Conservation (phyloP, 2,329 filamentous ascomycete genomes). For the Tolypocladium inflatum region DNA sequence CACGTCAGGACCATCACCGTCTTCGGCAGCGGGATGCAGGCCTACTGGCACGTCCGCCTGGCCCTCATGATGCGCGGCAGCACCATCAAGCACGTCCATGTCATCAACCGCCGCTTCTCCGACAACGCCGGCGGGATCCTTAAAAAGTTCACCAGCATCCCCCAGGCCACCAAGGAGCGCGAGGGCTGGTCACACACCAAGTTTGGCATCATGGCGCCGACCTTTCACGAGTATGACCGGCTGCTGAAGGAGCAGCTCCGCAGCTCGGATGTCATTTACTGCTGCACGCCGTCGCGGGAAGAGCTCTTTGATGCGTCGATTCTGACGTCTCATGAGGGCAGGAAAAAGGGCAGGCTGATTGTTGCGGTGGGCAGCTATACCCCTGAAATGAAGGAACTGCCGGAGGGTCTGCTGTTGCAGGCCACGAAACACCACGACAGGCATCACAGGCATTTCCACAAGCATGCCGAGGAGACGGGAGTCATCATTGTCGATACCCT, state of each 20-base stretch:
- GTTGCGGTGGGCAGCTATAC: constrained; percentile 63
- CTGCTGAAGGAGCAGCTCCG: constrained; percentile 63
- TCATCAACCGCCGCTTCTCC: constrained; percentile 68
- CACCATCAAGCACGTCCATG: constrained; percentile 70
- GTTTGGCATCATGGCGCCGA: constrained; percentile 59
- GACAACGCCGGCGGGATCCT: constrained; percentile 44
- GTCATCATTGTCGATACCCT: constrained; percentile 68
- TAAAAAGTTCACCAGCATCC: constrained; percentile 35
- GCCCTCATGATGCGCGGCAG: constrained; percentile 62
- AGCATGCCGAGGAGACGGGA: constrained; percentile 52
- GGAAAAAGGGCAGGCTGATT: constrained; percentile 62
- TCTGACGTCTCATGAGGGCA: constrained; percentile 61
- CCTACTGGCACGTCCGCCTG: constrained; percentile 88
- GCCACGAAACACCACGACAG: constrained; percentile 37
- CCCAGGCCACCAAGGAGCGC: constrained; percentile 32
- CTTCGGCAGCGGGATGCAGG: constrained; percentile 83
- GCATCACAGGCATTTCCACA: constrained; percentile 53
- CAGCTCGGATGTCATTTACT: constrained; percentile 74
- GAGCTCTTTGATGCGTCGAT: constrained; percentile 68
- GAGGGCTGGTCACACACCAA: constrained; percentile 58
- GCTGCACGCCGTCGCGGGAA: constrained; percentile 67
- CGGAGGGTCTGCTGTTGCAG: constrained; percentile 63
- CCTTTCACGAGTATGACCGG: constrained; percentile 58
- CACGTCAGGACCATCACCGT: constrained; percentile 68
- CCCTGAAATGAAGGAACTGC: constrained; percentile 72